Evolutionary conservation across 495 filamentous ascomycete genomes (phyloP).

Genomic region (Peziza echinospora): DNA sequence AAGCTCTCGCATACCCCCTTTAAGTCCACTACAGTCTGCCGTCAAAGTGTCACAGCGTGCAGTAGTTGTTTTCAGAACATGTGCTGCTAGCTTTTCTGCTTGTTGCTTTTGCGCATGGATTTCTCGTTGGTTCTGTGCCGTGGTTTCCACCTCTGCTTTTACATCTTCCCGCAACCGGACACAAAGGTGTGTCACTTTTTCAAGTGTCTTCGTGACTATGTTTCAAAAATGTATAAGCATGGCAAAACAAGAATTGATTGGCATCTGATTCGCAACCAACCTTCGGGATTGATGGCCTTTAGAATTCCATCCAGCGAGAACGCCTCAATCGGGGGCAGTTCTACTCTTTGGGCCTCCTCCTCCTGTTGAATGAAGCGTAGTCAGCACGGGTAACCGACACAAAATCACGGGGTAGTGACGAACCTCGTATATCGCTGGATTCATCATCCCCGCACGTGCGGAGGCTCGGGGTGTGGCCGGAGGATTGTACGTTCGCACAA

Average conservation of each 20-base stretch:
- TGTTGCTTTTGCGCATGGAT: slow-evolving; percentile 14
- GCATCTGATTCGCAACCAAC: too few relatives aligned
- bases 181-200: slow-evolving; percentile 10
- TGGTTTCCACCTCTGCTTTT: slow-evolving; percentile 9
- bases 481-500: slow-evolving; percentile 20
- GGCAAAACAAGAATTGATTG: neutral
- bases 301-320: slow-evolving; percentile 19
- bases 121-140: slow-evolving; percentile 10
- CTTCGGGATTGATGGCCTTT: slow-evolving; percentile 16
- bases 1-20: slow-evolving; percentile 16
- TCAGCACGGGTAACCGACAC: slow-evolving; percentile 7
- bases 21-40: slow-evolving; percentile 8
- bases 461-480: slow-evolving; percentile 2
- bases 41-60: slow-evolving; percentile 12
- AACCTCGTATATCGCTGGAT: slow-evolving; percentile 13
- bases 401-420: slow-evolving; percentile 4
- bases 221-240: neutral
- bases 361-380: slow-evolving; percentile 6
- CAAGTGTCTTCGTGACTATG: slow-evolving; percentile 14
- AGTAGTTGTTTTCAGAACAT: slow-evolving; percentile 16
- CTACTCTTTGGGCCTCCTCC: slow-evolving; percentile 13
- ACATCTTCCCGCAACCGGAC: slow-evolving; percentile 11
- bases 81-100: slow-evolving; percentile 12
- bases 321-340: slow-evolving; percentile 16
- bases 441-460: neutral